Evolutionary conservation across 2,329 filamentous ascomycete genomes (phyloP).

Genomic region (Aspergillus felis): DNA sequence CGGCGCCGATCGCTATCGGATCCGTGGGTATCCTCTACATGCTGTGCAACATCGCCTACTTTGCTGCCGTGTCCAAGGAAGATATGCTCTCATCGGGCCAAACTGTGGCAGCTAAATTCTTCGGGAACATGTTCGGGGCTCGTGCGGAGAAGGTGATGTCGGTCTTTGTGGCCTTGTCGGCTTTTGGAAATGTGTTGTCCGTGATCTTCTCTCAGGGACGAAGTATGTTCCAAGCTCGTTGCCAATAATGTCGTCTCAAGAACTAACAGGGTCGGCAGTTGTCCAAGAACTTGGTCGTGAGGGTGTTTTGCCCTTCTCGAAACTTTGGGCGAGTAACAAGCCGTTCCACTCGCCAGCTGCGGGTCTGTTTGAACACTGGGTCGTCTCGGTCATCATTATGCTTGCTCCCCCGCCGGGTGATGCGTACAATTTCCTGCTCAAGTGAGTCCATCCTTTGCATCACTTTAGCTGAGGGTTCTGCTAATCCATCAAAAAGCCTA

Average conservation of each 20-base stretch:
- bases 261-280: conserved; percentile 19
- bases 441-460: conserved; percentile 27
- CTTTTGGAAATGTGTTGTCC: conserved; percentile 59
- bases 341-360: conserved; percentile 64
- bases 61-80: conserved; percentile 54
- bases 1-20: conserved; percentile 53
- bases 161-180: conserved; percentile 56
- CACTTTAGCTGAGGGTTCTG: neutral
- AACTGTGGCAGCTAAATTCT: conserved; percentile 55
- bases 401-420: conserved; percentile 64
- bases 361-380: conserved; percentile 59
- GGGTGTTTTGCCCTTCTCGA: conserved; percentile 61
- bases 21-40: conserved; percentile 55
- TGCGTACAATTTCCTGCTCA: conserved; percentile 61
- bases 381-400: conserved; percentile 62
- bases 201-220: conserved; percentile 49
- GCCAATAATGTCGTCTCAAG: neutral
- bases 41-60: conserved; percentile 57
- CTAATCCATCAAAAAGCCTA: conserved; percentile 20
- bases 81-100: conserved; percentile 53
- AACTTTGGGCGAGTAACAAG: conserved; percentile 65
- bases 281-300: conserved; percentile 64
- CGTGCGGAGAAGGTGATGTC: conserved; percentile 56
- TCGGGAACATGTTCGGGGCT: conserved; percentile 57
- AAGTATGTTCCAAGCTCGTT: conserved; percentile 24